A percentile compares a stretch with the other conserved stretches of the same genome.
phyloP scores from a whole-genome alignment of 331 rosid genomes.

The Malus hybrid region DNA sequence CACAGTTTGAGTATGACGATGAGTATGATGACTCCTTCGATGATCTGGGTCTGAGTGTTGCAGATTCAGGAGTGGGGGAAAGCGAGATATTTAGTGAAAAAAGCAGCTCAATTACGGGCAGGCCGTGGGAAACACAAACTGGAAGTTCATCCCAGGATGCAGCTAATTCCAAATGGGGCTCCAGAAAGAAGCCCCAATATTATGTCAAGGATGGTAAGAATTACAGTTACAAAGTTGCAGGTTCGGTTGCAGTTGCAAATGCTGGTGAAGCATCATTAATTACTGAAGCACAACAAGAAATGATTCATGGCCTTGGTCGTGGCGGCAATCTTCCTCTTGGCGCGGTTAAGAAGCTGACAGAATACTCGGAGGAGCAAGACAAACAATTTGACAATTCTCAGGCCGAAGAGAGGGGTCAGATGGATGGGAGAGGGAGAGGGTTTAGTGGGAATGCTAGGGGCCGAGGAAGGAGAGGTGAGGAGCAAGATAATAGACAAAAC shows the following conservation, averaged over 20 bases:
- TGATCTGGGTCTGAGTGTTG: constrained; percentile 90
- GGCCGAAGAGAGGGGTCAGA: constrained; percentile 32
- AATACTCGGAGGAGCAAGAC: constrained; percentile 36
- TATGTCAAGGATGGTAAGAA: constrained; percentile 96
- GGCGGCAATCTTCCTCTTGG: constrained; percentile 95
- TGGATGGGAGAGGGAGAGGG: constrained; percentile 15
- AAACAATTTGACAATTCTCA: constrained; percentile 32
- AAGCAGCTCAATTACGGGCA: constrained; percentile 27
- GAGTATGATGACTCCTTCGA: constrained; percentile 97
- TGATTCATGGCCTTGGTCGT: constrained; percentile 88
- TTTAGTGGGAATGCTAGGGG: constrained; percentile 33
- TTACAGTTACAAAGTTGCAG: constrained; percentile 92
- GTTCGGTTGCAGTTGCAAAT: constrained; percentile 84
- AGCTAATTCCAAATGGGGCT: constrained; percentile 79
- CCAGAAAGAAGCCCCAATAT: constrained; percentile 76
- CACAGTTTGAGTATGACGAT: constrained; percentile 85
- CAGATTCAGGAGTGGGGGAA: constrained; percentile 68
- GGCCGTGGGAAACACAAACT: constrained; percentile 31
- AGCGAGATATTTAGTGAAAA: constrained; percentile 34
- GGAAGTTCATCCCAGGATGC: constrained; percentile 38
- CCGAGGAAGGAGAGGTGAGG: constrained; percentile 48
- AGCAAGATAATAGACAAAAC: constrained; percentile 40
- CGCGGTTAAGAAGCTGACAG: constrained; percentile 68
- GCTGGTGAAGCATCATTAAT: constrained; percentile 65
- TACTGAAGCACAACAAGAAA: constrained; percentile 51